Conservation (phyloP, 2,329 filamentous ascomycete species). For the Cercospora canescens region DNA sequence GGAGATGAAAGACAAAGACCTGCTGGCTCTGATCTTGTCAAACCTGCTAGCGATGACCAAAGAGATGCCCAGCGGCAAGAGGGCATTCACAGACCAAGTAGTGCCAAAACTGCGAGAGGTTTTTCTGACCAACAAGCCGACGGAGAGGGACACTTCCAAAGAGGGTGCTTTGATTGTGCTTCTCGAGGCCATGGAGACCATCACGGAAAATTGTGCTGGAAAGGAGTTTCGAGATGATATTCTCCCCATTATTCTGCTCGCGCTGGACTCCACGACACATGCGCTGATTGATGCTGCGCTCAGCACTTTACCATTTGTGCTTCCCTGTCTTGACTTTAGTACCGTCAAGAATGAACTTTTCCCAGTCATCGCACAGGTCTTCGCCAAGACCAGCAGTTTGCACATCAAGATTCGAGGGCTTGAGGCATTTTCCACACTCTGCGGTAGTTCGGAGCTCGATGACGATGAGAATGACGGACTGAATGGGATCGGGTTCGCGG, state of each 20-base stretch:
- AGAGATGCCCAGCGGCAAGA: conserved; percentile 72
- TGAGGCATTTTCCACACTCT: conserved; percentile 86
- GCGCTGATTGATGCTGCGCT: conserved; percentile 84
- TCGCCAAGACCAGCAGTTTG: conserved; percentile 88
- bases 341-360: conserved; percentile 98
- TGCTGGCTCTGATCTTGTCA: conserved; percentile 80
- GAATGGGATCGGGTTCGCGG: conserved; percentile 61
- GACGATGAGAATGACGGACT: conserved; percentile 66
- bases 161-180: conserved; percentile 92
- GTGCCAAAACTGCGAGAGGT: conserved; percentile 82
- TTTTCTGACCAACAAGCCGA: conserved; percentile 63
- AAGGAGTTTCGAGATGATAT: conserved; percentile 97
- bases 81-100: conserved; percentile 80
- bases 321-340: conserved; percentile 89
- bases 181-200: conserved; percentile 75
- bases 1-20: conserved; percentile 87
- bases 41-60: conserved; percentile 91
- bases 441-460: conserved; percentile 64
- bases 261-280: conserved; percentile 86
- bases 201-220: conserved; percentile 79
- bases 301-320: conserved; percentile 72
- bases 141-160: conserved; percentile 76
- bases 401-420: conserved; percentile 92
- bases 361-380: conserved; percentile 84
- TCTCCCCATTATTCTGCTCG: conserved; percentile 78